phyloP scores from a whole-genome alignment of 345 rosid species.

The Psidium friedrichsthalianum region DNA sequence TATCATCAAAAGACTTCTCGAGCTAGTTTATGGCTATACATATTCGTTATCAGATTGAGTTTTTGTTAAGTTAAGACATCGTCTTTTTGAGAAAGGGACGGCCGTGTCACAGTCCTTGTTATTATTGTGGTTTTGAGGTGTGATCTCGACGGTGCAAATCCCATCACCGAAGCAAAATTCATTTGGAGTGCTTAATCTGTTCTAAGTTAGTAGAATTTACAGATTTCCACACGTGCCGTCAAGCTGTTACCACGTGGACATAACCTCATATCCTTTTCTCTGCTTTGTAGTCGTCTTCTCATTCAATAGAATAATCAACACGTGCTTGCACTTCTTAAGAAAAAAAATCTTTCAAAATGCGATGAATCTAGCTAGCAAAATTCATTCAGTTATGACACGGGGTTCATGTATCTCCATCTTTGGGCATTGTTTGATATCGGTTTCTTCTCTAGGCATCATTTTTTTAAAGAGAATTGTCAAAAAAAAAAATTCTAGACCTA shows the following conservation, averaged over 20 bases:
- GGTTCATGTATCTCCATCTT: background rate
- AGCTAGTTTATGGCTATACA: no score
- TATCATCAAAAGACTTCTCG: no score
- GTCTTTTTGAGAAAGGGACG: no score
- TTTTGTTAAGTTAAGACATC: no score
- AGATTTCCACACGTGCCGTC: background rate
- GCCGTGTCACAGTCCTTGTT: no score
- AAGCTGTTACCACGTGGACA: background rate
- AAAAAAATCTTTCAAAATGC: background rate
- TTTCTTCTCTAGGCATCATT: background rate
- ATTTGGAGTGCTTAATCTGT: background rate
- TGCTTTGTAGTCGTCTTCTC: background rate
- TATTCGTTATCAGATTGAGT: no score
- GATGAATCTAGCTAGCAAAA: background rate
- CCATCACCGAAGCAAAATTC: background rate
- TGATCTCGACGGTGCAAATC: background rate
- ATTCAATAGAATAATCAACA: background rate
- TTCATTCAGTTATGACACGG: background rate
- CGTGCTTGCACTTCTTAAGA: background rate
- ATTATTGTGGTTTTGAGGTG: no score
- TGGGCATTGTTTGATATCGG: background rate
- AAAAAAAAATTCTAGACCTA: no score
- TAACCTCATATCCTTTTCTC: background rate
- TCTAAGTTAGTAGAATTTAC: background rate
- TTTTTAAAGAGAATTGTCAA: no score